A percentile compares a stretch with the other conserved stretches of the same genome.
Conservation (phyloP, 148 eudicot genomes). For the Dysphania ambrosioides region DNA sequence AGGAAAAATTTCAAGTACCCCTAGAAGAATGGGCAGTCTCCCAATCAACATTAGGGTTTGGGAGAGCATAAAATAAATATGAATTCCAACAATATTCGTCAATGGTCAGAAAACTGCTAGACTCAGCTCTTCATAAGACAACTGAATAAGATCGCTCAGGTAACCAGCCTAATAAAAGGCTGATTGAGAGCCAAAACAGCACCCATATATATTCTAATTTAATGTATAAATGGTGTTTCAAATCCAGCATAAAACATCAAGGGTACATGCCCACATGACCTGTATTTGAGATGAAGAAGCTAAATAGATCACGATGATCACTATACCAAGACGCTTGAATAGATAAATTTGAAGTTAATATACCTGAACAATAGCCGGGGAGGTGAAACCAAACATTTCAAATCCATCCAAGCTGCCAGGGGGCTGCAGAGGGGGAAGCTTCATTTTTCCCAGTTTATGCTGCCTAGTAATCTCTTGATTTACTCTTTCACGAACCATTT, state of each 20-base stretch:
- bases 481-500: constrained; percentile 81
- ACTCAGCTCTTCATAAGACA: neutral
- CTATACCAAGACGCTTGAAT: neutral
- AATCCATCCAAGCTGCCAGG: constrained; percentile 91
- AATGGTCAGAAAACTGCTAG: neutral
- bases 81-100: neutral
- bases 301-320: neutral
- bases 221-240: no score
- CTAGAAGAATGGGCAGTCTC: neutral
- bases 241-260: no score
- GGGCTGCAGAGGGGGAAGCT: constrained; percentile 90
- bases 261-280: no score
- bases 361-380: constrained; percentile 87
- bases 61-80: neutral
- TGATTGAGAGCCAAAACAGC: neutral
- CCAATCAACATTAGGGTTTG: neutral
- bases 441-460: constrained; percentile 62
- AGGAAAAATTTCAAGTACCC: neutral
- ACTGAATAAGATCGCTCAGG: neutral
- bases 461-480: constrained; percentile 84
- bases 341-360: neutral
- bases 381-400: constrained; percentile 94
- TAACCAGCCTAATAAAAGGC: neutral
- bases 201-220: no score
- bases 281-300: neutral